Evolutionary conservation across 1,139 yeast genomes (phyloP).

Genomic region (Suhomyces maxii): DNA sequence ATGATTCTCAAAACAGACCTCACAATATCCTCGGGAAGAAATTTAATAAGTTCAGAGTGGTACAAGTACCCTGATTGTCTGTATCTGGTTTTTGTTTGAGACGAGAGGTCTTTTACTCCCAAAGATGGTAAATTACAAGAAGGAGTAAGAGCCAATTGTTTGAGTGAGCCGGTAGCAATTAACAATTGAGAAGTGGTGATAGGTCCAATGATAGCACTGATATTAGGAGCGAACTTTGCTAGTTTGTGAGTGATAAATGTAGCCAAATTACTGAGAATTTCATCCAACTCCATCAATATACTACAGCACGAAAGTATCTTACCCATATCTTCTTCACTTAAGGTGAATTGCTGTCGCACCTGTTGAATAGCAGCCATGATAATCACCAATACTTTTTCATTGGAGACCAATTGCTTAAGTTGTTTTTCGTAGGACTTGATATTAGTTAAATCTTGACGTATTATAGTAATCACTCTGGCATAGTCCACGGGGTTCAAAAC

Average conservation of each 20-base stretch:
- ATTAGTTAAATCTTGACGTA: slow-evolving; percentile 51
- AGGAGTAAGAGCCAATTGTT: slow-evolving; percentile 69
- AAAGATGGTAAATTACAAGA: slow-evolving; percentile 81
- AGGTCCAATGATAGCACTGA: slow-evolving; percentile 71
- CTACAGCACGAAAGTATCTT: slow-evolving; percentile 48
- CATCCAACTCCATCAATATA: slow-evolving; percentile 47
- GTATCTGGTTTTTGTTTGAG: slow-evolving; percentile 32
- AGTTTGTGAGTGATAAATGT: slow-evolving; percentile 59
- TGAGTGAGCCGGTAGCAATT: slow-evolving; percentile 69
- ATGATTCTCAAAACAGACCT: slow-evolving; percentile 76
- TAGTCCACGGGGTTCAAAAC: slow-evolving; percentile 67
- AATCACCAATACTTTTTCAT: slow-evolving; percentile 69
- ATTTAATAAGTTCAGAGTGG: slow-evolving; percentile 52
- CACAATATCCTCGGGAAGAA: slow-evolving; percentile 57
- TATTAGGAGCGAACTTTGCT: slow-evolving; percentile 72
- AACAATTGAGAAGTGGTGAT: slow-evolving; percentile 73
- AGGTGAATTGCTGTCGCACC: slow-evolving; percentile 20
- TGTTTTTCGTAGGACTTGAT: slow-evolving; percentile 34
- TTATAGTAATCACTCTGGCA: slow-evolving; percentile 50
- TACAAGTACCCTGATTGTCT: slow-evolving; percentile 68
- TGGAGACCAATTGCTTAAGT: slow-evolving; percentile 46
- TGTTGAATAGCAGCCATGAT: slow-evolving; percentile 68
- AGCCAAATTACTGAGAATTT: slow-evolving; percentile 46
- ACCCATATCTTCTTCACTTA: slow-evolving; percentile 38
- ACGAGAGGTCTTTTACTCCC: slow-evolving; percentile 62